A percentile compares a stretch with the other conserved stretches of the same genome.
These are phyloP conservation scores for Coniferiporia weirii DNA, from an alignment of 1,284 basidiomycete genomes.

Conservation along the genomic window DNA sequence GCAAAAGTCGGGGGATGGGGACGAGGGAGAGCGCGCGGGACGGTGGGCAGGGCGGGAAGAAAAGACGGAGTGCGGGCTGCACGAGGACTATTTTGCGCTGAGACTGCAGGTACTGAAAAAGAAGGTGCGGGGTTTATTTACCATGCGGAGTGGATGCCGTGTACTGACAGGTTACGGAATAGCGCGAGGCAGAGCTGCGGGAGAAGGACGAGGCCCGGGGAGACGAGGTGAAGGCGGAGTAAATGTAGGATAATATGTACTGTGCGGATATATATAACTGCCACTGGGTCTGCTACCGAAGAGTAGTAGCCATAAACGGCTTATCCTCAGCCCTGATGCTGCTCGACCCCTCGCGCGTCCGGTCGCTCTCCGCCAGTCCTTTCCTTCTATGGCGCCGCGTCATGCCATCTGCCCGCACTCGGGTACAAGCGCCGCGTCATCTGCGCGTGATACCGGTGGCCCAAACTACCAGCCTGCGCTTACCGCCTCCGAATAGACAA, in stretches of 20 bases:
- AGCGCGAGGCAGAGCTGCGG: conserved; percentile 27
- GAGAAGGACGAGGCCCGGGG: conserved; percentile 23
- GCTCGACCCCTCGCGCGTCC: too few relatives aligned
- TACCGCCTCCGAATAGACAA: too few relatives aligned
- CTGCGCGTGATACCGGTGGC: too few relatives aligned
- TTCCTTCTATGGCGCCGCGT: too few relatives aligned
- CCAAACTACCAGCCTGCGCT: too few relatives aligned
- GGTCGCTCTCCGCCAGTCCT: too few relatives aligned
- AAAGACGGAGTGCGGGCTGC: conserved; percentile 95
- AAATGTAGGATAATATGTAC: background rate
- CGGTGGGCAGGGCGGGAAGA: conserved; percentile 84
- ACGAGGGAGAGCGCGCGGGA: conserved; percentile 81
- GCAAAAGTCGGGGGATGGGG: conserved; percentile 60
- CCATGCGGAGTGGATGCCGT: background rate
- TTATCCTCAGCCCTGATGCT: too few relatives aligned
- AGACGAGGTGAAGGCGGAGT: background rate
- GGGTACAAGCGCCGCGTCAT: too few relatives aligned
- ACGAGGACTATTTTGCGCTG: conserved; percentile 80
- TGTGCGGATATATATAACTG: too few relatives aligned
- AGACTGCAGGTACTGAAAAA: conserved; percentile 35
- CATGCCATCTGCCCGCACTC: too few relatives aligned
- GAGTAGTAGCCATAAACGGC: too few relatives aligned
- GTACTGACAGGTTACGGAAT: conserved; percentile 3
- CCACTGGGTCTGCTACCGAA: too few relatives aligned
- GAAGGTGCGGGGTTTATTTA: conserved; percentile 17